Percentiles rank a stretch among this genome's conserved stretches.
These are phyloP conservation scores for Volvox africanus DNA, from an alignment of 139 green algal species.

Conservation along the genomic window DNA sequence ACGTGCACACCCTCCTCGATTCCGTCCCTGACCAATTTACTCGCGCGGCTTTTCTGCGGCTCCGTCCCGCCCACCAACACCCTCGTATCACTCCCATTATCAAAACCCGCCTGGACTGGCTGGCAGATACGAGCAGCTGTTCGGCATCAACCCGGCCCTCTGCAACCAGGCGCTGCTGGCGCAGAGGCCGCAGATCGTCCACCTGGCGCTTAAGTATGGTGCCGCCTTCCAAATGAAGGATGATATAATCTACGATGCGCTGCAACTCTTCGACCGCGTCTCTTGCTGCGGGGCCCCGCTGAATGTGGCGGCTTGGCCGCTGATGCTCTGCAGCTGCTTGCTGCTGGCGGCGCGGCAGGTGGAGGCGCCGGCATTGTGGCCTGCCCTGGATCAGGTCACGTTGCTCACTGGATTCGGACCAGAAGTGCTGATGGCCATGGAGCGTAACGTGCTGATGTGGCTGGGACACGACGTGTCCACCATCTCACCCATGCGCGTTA, in stretches of 20 bases:
- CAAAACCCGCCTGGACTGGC: no score
- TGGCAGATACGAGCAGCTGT: constrained; percentile 46
- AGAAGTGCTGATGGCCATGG: constrained; percentile 50
- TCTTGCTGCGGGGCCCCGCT: constrained; percentile 47
- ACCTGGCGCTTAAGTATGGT: constrained; percentile 60
- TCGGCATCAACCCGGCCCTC: constrained; percentile 43
- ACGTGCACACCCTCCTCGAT: no score
- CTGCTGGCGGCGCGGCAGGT: constrained; percentile 50
- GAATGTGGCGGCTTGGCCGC: constrained; percentile 56
- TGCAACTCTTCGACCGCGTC: constrained; percentile 63
- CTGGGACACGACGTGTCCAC: constrained; percentile 62
- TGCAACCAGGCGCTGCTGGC: constrained; percentile 54
- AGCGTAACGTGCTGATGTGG: constrained; percentile 57
- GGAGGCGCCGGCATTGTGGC: constrained; percentile 29
- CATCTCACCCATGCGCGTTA: constrained; percentile 78
- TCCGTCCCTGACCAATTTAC: no score
- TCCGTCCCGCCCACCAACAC: background rate
- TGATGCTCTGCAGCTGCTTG: constrained; percentile 54
- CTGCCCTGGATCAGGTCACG: constrained; percentile 41
- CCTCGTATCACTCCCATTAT: no score
- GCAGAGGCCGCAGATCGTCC: constrained; percentile 61
- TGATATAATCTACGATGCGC: constrained; percentile 60
- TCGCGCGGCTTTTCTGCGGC: no score
- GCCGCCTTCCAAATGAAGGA: constrained; percentile 52
- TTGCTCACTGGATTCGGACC: constrained; percentile 51